Percentiles rank a stretch among this genome's conserved stretches.
Conservation (phyloP, 108 stramenopile species). For the Cyclotella atomus region DNA sequence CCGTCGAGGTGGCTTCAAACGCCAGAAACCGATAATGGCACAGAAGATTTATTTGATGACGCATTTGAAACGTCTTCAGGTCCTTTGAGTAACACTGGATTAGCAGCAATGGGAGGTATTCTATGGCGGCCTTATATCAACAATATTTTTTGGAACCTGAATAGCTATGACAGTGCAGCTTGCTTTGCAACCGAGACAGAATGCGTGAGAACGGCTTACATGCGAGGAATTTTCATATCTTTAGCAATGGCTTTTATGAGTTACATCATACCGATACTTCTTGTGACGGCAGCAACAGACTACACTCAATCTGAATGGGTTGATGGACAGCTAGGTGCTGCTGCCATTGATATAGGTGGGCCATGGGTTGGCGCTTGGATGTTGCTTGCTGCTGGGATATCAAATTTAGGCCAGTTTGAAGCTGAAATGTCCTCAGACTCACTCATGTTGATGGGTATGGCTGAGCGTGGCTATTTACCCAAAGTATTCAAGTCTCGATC, state of each 20-base stretch:
- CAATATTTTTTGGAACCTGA: constrained; percentile 96
- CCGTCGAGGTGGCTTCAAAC: constrained; percentile 80
- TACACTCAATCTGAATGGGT: constrained; percentile 69
- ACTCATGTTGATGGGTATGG: constrained; percentile 78
- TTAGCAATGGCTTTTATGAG: constrained; percentile 65
- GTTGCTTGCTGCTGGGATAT: constrained; percentile 90
- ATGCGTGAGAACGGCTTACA: constrained; percentile 72
- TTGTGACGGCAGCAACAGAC: constrained; percentile 72
- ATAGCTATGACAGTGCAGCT: constrained; percentile 88
- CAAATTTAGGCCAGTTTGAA: constrained; percentile 90
- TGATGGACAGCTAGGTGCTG: constrained; percentile 87
- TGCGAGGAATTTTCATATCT: constrained; percentile 77
- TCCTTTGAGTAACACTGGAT: constrained; percentile 25
- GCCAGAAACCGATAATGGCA: constrained; percentile 49
- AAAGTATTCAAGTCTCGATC: constrained; percentile 73
- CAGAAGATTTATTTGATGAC: constrained; percentile 48
- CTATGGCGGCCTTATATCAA: constrained; percentile 92
- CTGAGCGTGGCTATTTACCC: constrained; percentile 90
- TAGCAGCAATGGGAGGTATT: constrained; percentile 64
- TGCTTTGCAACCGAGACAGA: constrained; percentile 90
- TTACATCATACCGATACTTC: constrained; percentile 84
- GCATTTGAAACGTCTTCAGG: constrained; percentile 50
- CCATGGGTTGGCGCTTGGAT: constrained; percentile 93
- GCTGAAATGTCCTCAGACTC: constrained; percentile 95
- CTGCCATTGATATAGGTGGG: constrained; percentile 84